Conservation (phyloP, 2,329 filamentous ascomycete species). For the Fusarium tricinctum region DNA sequence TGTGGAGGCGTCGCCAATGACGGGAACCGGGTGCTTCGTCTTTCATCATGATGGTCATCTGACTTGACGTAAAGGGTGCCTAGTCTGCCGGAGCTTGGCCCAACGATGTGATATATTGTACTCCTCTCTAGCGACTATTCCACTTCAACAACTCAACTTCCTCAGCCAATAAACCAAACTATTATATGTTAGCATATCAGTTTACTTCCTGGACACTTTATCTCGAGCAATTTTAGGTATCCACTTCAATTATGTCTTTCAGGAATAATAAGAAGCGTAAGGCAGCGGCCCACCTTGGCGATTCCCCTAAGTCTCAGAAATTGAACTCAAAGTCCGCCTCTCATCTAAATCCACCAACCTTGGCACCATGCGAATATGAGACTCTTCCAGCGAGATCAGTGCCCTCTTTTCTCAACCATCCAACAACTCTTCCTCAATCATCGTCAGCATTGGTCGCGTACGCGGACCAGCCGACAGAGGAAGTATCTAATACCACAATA, state of each 20-base stretch:
- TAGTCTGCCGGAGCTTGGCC: not conserved
- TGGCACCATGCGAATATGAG: not conserved
- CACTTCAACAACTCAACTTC: not conserved
- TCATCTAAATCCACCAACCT: not conserved
- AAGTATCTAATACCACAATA: not conserved
- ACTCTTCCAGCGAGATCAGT: not conserved
- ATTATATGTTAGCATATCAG: no score
- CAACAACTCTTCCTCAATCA: not conserved
- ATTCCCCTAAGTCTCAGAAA: not conserved
- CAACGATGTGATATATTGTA: no score
- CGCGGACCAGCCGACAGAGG: not conserved
- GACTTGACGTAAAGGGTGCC: no score
- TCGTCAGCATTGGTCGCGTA: not conserved
- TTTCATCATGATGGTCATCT: no score
- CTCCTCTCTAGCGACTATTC: no score
- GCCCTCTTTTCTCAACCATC: not conserved
- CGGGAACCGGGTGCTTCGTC: no score
- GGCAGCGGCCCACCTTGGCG: no score
- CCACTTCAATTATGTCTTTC: not conserved
- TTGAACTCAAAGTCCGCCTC: not conserved
- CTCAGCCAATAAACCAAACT: not conserved
- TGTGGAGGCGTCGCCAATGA: no score
- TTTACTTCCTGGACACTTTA: no score
- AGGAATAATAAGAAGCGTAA: not conserved
- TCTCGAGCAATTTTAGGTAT: not conserved